These are phyloP conservation scores for Beverwykella pulmonaria DNA, from an alignment of 495 filamentous ascomycete species.

Conservation along the genomic window DNA sequence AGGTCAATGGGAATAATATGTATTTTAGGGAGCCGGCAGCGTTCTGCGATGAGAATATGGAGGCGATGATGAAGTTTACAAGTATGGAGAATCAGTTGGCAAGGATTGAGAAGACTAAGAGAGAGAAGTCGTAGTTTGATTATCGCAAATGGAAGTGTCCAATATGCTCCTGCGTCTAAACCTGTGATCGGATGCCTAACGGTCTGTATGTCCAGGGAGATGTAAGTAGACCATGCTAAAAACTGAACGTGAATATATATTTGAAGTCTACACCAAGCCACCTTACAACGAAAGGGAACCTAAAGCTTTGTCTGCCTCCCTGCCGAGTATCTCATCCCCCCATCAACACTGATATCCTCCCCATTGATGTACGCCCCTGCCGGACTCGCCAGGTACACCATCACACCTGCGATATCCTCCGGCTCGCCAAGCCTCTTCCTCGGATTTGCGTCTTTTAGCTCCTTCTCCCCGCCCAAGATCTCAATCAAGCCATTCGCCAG, in stretches of 20 bases:
- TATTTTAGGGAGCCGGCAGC: constrained; percentile 36
- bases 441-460: constrained; percentile 44
- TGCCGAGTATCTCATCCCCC: constrained; percentile 30
- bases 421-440: constrained; percentile 46
- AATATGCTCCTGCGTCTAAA: background rate
- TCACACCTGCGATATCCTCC: constrained; percentile 50
- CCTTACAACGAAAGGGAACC: background rate
- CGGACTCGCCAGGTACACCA: constrained; percentile 46
- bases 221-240: too few species aligned
- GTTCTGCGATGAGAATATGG: constrained; percentile 41
- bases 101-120: constrained; percentile 33
- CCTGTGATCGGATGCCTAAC: background rate
- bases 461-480: constrained; percentile 44
- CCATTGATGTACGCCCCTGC: constrained; percentile 46
- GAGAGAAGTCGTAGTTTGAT: background rate
- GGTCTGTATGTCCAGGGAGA: too few species aligned
- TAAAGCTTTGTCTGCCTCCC: constrained; percentile 35
- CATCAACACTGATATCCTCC: constrained; percentile 44
- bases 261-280: background rate
- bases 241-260: background rate
- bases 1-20: constrained; percentile 38
- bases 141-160: background rate
- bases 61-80: constrained; percentile 38
- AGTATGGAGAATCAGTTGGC: constrained; percentile 36
- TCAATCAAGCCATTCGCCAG: constrained; percentile 50